Conservation (phyloP, 371 early-diverging fungal genomes). For the Apophysomyces ossiformis region DNA sequence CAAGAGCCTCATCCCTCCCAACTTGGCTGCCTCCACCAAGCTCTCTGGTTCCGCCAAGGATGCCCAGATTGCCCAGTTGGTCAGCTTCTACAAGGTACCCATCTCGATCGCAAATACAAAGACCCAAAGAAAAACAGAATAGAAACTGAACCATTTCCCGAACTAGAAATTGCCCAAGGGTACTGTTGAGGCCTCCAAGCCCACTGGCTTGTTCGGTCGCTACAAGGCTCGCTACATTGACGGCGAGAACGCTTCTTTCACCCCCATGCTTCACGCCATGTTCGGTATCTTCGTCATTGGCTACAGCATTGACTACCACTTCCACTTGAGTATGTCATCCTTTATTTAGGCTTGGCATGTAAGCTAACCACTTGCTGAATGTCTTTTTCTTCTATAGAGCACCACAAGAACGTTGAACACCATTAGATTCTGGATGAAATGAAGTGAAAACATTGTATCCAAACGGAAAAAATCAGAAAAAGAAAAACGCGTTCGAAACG, state of each 20-base stretch:
- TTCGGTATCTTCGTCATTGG: conserved; percentile 59
- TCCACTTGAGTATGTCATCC: conserved; percentile 67
- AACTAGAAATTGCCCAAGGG: conserved; percentile 57
- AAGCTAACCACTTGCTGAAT: conserved; percentile 7
- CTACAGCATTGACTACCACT: conserved; percentile 71
- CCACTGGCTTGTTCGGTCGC: conserved; percentile 51
- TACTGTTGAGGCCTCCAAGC: conserved; percentile 44
- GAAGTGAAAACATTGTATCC: background rate
- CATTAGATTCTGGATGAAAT: conserved; percentile 44
- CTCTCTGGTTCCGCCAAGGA: conserved; percentile 50
- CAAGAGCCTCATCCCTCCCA: conserved; percentile 59
- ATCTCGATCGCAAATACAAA: background rate
- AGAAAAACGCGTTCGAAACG: conserved; percentile 5
- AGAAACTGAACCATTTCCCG: background rate
- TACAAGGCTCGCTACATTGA: conserved; percentile 73
- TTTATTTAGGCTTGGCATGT: background rate
- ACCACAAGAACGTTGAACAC: conserved; percentile 75
- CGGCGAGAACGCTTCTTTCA: conserved; percentile 63
- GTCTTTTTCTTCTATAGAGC: conserved; percentile 46
- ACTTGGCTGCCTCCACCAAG: conserved; percentile 56
- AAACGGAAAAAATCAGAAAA: background rate
- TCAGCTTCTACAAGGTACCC: conserved; percentile 57
- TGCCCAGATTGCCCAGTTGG: conserved; percentile 47
- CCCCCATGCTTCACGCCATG: conserved; percentile 61
- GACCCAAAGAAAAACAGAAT: too few relatives aligned